Percentiles rank a stretch among this genome's conserved stretches.
phyloP scores from a whole-genome alignment of 352 stramenopile genomes.

The Aphanomyces stellatus region DNA sequence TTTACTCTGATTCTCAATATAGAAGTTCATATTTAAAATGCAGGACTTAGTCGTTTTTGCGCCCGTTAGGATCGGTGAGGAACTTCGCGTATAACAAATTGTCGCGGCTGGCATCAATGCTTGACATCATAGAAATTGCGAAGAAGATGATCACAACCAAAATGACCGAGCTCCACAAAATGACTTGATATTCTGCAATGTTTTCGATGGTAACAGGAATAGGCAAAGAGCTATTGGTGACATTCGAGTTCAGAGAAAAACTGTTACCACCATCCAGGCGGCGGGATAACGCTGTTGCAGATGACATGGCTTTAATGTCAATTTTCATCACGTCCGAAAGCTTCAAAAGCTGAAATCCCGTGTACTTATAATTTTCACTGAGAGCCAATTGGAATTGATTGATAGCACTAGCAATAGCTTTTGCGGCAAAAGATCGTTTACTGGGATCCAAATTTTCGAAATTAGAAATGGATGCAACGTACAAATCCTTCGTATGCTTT shows the following conservation, averaged over 20 bases:
- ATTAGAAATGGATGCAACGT: slow-evolving; percentile 30
- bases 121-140: slow-evolving; percentile 47
- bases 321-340: slow-evolving; percentile 17
- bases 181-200: slow-evolving; percentile 74
- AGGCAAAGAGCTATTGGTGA: slow-evolving; percentile 17
- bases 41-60: slow-evolving; percentile 39
- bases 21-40: too few relatives aligned
- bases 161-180: slow-evolving; percentile 68
- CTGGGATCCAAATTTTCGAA: slow-evolving; percentile 16
- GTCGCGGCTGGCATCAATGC: slow-evolving; percentile 66
- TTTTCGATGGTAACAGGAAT: slow-evolving; percentile 36
- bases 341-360: slow-evolving; percentile 32
- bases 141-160: slow-evolving; percentile 42
- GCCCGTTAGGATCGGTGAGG: slow-evolving; percentile 39
- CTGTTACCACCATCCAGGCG: slow-evolving; percentile 1
- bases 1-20: too few relatives aligned
- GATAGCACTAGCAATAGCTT: slow-evolving; percentile 25
- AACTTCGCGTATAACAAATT: slow-evolving; percentile 84
- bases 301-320: slow-evolving; percentile 25
- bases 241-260: slow-evolving; percentile 23
- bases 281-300: slow-evolving; percentile 25
- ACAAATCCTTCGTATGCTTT: slow-evolving; percentile 25
- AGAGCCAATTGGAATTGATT: slow-evolving; percentile 33
- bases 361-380: slow-evolving; percentile 24
- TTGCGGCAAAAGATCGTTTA: slow-evolving; percentile 26